A percentile compares a stretch with the other conserved stretches of the same genome.
Evolutionary conservation across 306 rosid genomes (phyloP).

Genomic region (Corylus americana): DNA sequence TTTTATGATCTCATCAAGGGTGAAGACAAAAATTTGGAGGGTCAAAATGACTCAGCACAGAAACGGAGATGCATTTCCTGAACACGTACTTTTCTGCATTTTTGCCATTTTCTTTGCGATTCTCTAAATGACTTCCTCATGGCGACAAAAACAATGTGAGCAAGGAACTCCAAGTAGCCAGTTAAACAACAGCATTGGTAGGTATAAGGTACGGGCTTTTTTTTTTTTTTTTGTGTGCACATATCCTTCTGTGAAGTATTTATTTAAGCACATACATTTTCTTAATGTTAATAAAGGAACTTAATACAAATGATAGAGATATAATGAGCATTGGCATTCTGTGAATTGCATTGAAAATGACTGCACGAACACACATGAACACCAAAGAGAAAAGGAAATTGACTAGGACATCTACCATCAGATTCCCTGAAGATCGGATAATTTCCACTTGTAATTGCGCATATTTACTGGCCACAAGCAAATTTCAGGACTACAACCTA

Average conservation of each 20-base stretch:
- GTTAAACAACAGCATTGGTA: too few species aligned
- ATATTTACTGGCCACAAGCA: not conserved
- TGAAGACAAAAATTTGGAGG: not conserved
- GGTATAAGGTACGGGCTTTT: not conserved
- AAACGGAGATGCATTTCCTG: not conserved
- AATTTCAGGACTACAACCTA: not conserved
- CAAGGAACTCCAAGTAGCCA: too few species aligned
- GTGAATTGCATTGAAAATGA: not conserved
- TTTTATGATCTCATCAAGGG: not conserved
- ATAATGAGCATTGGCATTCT: not conserved
- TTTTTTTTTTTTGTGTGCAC: too few species aligned
- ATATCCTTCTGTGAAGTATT: not conserved
- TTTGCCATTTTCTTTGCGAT: not conserved
- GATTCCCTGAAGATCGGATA: not conserved
- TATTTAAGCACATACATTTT: too few species aligned
- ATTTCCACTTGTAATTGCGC: not conserved
- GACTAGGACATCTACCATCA: not conserved
- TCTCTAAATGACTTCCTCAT: not conserved
- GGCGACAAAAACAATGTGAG: not conserved
- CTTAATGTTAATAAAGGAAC: too few species aligned
- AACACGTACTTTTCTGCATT: not conserved
- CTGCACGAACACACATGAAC: too few species aligned
- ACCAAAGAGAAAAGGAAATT: not conserved
- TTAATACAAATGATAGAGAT: not conserved
- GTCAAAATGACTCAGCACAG: not conserved